Conservation (phyloP, 768 basidiomycete species). For the Tylopilus balloui region DNA sequence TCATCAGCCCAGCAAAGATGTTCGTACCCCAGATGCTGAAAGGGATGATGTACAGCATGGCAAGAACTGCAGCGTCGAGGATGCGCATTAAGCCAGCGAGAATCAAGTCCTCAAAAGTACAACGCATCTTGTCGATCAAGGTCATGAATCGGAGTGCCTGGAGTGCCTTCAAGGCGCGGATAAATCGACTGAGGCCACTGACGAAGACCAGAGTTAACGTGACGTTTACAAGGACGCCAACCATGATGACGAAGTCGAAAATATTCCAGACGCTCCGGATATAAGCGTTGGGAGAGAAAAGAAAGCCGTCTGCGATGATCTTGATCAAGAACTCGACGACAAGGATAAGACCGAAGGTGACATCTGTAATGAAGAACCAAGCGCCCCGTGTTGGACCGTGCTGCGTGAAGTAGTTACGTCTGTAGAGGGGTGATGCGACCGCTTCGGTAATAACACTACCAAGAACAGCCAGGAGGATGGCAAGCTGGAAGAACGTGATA, state of each 20-base stretch:
- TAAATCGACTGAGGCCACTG: conserved; percentile 75
- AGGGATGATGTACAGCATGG: conserved; percentile 87
- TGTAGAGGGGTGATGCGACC: conserved; percentile 80
- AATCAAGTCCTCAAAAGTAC: conserved; percentile 81
- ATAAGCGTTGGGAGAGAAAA: conserved; percentile 90
- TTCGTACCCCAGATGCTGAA: conserved; percentile 93
- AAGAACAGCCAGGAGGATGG: conserved; percentile 73
- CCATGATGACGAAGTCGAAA: conserved; percentile 82
- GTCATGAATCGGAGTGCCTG: conserved; percentile 88
- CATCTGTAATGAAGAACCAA: conserved; percentile 87
- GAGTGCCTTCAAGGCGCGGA: conserved; percentile 81
- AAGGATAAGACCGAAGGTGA: conserved; percentile 63
- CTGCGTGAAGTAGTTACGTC: conserved; percentile 58
- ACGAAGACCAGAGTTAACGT: conserved; percentile 67
- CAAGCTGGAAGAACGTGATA: conserved; percentile 67
- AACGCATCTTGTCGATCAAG: conserved; percentile 78
- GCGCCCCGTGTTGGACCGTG: conserved; percentile 58
- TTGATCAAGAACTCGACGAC: conserved; percentile 86
- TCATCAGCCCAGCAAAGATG: conserved; percentile 86
- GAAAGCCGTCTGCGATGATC: conserved; percentile 85
- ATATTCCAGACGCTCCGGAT: conserved; percentile 88
- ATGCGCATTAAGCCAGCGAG: conserved; percentile 82
- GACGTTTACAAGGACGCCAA: conserved; percentile 70
- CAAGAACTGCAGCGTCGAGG: conserved; percentile 83
- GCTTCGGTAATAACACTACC: conserved; percentile 82